Evolutionary conservation across 805 yeast genomes (phyloP).

Genomic region (Zygosaccharomyces pseudorouxii): DNA sequence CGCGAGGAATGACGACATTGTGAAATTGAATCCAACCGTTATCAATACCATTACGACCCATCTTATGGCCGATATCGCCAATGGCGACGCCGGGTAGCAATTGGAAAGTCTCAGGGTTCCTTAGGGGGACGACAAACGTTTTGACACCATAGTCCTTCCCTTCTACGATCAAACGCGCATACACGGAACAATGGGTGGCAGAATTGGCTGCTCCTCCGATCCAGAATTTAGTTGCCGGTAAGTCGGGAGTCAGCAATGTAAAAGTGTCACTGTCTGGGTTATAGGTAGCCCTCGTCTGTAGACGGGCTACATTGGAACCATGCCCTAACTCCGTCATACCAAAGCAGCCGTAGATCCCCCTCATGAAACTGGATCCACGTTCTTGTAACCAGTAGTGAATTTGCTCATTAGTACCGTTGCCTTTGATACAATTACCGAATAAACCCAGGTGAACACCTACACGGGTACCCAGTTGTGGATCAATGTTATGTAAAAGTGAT

Average conservation of each 20-base stretch:
- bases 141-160: slow-evolving; percentile 90
- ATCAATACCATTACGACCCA: slow-evolving; percentile 95
- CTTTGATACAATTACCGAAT: slow-evolving; percentile 74
- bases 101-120: slow-evolving; percentile 63
- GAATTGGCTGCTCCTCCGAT: slow-evolving; percentile 97
- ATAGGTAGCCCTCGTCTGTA: slow-evolving; percentile 88
- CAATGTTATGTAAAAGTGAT: slow-evolving; percentile 57
- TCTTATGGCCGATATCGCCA: slow-evolving; percentile 92
- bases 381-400: slow-evolving; percentile 74
- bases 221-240: slow-evolving; percentile 98
- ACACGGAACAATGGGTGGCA: slow-evolving; percentile 81
- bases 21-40: slow-evolving; percentile 96
- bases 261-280: slow-evolving; percentile 62
- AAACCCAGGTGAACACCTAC: slow-evolving; percentile 85
- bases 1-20: slow-evolving; percentile 77
- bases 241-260: slow-evolving; percentile 76
- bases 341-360: slow-evolving; percentile 78
- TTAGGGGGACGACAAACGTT: slow-evolving; percentile 84
- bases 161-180: slow-evolving; percentile 75
- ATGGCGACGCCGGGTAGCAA: slow-evolving; percentile 73
- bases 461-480: slow-evolving; percentile 78
- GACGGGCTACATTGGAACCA: slow-evolving; percentile 90
- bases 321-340: slow-evolving; percentile 92
- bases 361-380: slow-evolving; percentile 56
- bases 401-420: slow-evolving; percentile 85